Conservation (phyloP, 1,139 yeast genomes). For the Arxiozyma telluris region DNA sequence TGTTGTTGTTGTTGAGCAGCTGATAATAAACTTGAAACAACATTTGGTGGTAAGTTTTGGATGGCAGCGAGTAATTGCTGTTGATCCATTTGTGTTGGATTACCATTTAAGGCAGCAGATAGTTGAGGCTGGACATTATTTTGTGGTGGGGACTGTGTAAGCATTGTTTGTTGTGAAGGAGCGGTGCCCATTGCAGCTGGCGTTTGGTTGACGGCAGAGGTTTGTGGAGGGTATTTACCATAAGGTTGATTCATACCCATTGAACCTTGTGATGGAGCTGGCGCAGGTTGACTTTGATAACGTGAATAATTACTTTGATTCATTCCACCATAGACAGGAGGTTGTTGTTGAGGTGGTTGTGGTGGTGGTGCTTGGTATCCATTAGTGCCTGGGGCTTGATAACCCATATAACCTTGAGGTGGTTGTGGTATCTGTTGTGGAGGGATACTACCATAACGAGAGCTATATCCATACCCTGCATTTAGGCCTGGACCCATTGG, state of each 20-base stretch:
- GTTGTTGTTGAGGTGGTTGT: constrained; percentile 26
- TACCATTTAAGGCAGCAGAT: constrained; percentile 17
- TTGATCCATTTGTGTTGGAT: constrained; percentile 25
- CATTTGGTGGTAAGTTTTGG: constrained; percentile 44
- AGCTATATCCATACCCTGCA: constrained; percentile 9
- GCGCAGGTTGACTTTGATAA: constrained; percentile 15
- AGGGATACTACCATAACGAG: constrained; percentile 20
- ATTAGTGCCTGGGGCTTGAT: constrained; percentile 4
- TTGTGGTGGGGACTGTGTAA: constrained; percentile 16
- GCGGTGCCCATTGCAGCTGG: neutral
- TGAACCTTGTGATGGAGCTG: constrained; percentile 21
- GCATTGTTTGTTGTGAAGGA: constrained; percentile 17
- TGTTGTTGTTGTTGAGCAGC: constrained; percentile 35
- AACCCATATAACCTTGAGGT: constrained; percentile 11
- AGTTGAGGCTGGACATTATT: constrained; percentile 14
- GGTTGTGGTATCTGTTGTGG: constrained; percentile 12
- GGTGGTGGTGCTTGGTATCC: constrained; percentile 20
- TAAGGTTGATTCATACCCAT: constrained; percentile 14
- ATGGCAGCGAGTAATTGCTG: constrained; percentile 33
- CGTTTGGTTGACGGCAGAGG: neutral
- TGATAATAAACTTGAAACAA: constrained; percentile 42
- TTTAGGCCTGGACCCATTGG: constrained; percentile 16
- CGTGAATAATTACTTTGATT: constrained; percentile 17
- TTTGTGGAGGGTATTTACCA: constrained; percentile 15
- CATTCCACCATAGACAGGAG: constrained; percentile 4